Base-by-base conservation (phyloP, 1,139 yeast species). In the Protomyces pachydermus region DNA sequence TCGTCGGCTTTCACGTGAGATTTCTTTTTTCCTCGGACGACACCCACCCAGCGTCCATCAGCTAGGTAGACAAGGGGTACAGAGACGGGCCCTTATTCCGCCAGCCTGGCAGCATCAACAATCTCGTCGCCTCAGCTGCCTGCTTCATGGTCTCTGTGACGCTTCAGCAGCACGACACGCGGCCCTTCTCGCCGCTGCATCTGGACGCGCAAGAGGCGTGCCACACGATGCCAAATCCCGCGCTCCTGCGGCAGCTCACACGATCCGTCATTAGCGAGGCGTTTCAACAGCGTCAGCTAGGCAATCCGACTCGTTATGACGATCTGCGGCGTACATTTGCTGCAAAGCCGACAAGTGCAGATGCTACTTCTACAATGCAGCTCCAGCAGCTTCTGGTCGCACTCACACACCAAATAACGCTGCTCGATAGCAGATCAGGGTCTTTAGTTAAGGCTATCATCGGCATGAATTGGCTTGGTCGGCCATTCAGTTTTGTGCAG, bases 281-380 rank as follows among this genome's bases (percentile, higher is more conserved):
- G 8, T 51, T 58, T 25, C 38, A 48, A n/a, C 56, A 58, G 35
- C 52, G 62, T 18, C 52, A 48, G 16, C 35, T 25, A 4, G 66
- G 66, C 10, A 54, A 64, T 54, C 38, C 35, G 14, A 52, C 62
- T 10, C 54, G 65, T 16, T 65, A 60, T 50, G 66, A 65, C 10
- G 67, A 65, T 28, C 39, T 65, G 60, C 65, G 65, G 4, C 60
- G 58, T 16, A 56, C 54, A 12, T 65, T 65, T 54, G 56, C 67
- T 6, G 53, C 54, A 23, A 48, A 58, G 46, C 61, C 65, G 18
- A 23, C 52, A 10, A 55, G 65, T 23, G n/a, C 56, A 10, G 68
- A 65, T 35, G 68, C 68, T 12, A 46, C 65, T 8, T 46, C 68
- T 3, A 56, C 68, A 14, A n/a, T 60, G 6, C 66, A 61, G 39